Percentiles rank a stretch among this genome's conserved stretches.
Evolutionary conservation across 306 rosid genomes (phyloP).

Genomic region (Trifolium subterraneum): DNA sequence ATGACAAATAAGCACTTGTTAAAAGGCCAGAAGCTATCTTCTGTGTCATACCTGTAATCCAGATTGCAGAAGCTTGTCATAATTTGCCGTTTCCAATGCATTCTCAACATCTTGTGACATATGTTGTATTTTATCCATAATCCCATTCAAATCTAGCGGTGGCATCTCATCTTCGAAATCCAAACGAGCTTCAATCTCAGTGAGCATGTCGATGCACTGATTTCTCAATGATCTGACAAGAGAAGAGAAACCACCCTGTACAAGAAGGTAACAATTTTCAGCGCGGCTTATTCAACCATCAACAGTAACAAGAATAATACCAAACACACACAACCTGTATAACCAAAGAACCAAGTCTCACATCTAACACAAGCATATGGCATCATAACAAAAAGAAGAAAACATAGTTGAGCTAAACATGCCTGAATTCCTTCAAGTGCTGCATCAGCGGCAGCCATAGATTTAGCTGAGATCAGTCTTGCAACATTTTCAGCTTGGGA

Average conservation of each 20-base stretch:
- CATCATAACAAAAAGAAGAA: neutral
- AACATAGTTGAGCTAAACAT: slow-evolving; percentile 40
- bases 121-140: slow-evolving; percentile 60
- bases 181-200: slow-evolving; percentile 95
- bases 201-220: slow-evolving; percentile 88
- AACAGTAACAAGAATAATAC: slow-evolving; percentile 22
- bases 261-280: slow-evolving; percentile 37
- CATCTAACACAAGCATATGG: neutral
- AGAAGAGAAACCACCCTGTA: slow-evolving; percentile 92
- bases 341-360: slow-evolving; percentile 25
- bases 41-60: slow-evolving; percentile 76
- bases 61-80: slow-evolving; percentile 95
- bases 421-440: slow-evolving; percentile 96
- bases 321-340: neutral
- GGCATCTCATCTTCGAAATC: slow-evolving; percentile 98
- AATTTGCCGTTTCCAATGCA: slow-evolving; percentile 88
- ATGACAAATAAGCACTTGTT: slow-evolving; percentile 3
- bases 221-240: slow-evolving; percentile 69
- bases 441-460: slow-evolving; percentile 90
- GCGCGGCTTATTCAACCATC: neutral
- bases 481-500: slow-evolving; percentile 93
- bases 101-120: slow-evolving; percentile 81
- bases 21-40: slow-evolving; percentile 23
- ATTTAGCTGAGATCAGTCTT: slow-evolving; percentile 68
- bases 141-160: slow-evolving; percentile 63